Percentiles rank a stretch among this genome's conserved stretches.
These are phyloP conservation scores for Saksenaea oblongispora DNA, from an alignment of 371 early-diverging fungal species.

Conservation along the genomic window DNA sequence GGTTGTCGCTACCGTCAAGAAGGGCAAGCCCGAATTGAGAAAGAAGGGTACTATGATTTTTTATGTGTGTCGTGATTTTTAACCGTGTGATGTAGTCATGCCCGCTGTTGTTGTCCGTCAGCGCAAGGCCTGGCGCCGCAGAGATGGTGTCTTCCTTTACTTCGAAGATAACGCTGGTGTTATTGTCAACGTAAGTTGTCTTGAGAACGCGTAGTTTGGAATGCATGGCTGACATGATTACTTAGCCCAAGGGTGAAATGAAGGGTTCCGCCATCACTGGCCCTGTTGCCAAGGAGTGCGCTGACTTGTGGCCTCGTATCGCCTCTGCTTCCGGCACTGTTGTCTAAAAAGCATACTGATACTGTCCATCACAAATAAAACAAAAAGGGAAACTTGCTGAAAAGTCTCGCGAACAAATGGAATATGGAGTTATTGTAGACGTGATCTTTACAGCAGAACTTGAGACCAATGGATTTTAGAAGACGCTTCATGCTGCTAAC, in stretches of 20 bases:
- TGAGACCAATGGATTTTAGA: too few relatives aligned
- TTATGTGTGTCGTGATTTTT: background rate
- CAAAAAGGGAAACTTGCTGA: background rate
- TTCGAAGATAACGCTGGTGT: constrained; percentile 85
- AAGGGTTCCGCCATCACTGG: constrained; percentile 99
- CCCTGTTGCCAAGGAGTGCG: constrained; percentile 99
- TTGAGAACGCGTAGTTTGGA: background rate
- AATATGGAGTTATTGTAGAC: too few relatives aligned
- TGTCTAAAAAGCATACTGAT: constrained; percentile 38
- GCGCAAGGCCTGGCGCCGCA: constrained; percentile 99
- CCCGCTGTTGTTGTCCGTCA: constrained; percentile 99
- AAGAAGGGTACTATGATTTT: constrained; percentile 86
- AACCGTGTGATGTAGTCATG: constrained; percentile 70
- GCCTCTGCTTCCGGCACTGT: constrained; percentile 97
- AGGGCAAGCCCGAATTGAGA: constrained; percentile 99
- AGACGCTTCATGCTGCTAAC: too few relatives aligned
- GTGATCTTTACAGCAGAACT: too few relatives aligned
- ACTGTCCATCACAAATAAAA: background rate
- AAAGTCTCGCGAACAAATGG: background rate
- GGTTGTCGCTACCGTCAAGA: constrained; percentile 99
- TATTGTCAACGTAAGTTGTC: constrained; percentile 49
- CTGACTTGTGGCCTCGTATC: constrained; percentile 99
- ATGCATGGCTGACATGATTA: background rate
- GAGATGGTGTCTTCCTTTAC: constrained; percentile 99
- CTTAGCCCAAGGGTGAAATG: constrained; percentile 98